Evolutionary conservation across 163 green algal species (phyloP).

Genomic region (Scenedesmus sp.): DNA sequence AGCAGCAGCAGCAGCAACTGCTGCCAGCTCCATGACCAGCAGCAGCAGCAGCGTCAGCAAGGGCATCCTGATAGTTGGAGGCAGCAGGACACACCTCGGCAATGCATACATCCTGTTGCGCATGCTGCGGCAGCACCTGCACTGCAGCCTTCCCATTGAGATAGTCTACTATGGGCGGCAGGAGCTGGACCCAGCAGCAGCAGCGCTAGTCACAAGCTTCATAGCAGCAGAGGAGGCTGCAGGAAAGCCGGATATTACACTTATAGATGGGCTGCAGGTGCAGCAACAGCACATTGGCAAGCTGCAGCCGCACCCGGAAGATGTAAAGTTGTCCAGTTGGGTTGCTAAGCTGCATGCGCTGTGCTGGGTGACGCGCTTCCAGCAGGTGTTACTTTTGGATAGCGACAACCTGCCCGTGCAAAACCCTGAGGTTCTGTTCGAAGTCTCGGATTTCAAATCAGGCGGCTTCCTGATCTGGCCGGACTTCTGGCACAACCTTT

Average conservation of each 20-base stretch:
- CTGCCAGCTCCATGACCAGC: not conserved
- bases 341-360: constrained; percentile 53
- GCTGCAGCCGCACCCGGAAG: not conserved
- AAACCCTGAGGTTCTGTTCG: constrained; percentile 59
- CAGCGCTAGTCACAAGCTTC: not conserved
- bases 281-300: not conserved
- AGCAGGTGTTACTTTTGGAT: constrained; percentile 69
- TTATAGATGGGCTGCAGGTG: constrained; percentile 5
- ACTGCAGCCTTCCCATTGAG: constrained; percentile 23
- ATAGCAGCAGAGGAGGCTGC: not conserved
- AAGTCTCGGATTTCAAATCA: not conserved
- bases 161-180: constrained; percentile 28
- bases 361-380: constrained; percentile 39
- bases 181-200: constrained; percentile 25
- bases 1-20: not conserved
- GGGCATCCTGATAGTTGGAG: constrained; percentile 27
- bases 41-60: constrained; percentile 9
- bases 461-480: constrained; percentile 64
- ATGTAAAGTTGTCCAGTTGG: not conserved
- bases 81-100: not conserved
- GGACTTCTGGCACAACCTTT: constrained; percentile 55
- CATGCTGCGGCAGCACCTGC: constrained; percentile 26
- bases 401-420: constrained; percentile 63
- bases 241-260: not conserved
- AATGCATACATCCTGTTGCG: constrained; percentile 29